phyloP scores from a whole-genome alignment of 2,329 filamentous ascomycete species.

The Aspergillus ruber region DNA sequence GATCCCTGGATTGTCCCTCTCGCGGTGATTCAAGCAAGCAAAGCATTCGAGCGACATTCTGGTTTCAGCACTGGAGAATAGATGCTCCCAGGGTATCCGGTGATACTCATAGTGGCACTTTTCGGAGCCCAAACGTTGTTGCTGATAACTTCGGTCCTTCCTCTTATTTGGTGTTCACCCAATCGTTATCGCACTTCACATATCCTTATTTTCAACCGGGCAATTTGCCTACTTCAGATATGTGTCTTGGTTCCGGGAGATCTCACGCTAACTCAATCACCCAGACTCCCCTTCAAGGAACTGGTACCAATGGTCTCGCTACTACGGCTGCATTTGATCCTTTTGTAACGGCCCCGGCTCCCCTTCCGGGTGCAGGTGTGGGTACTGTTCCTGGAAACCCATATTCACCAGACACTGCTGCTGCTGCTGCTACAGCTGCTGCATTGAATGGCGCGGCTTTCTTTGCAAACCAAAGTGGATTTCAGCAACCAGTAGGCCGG shows the following conservation, averaged over 20 bases:
- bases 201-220: slow-evolving; percentile 1
- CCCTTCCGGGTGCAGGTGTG: slow-evolving; percentile 43
- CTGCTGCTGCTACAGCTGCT: slow-evolving; percentile 11
- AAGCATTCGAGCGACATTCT: too few relatives aligned
- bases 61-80: neutral
- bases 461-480: slow-evolving; percentile 55
- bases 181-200: slow-evolving; percentile 3
- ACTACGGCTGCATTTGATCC: slow-evolving; percentile 54
- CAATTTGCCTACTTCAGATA: slow-evolving; percentile 7
- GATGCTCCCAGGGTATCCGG: neutral
- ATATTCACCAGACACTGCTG: slow-evolving; percentile 65
- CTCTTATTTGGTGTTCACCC: slow-evolving; percentile 4
- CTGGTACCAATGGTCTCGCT: slow-evolving; percentile 48
- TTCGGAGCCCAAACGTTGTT: slow-evolving; percentile 17
- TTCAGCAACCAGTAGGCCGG: slow-evolving; percentile 56
- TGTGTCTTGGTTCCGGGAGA: slow-evolving; percentile 1
- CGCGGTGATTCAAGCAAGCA: too few relatives aligned
- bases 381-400: slow-evolving; percentile 58
- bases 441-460: slow-evolving; percentile 58
- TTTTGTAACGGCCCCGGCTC: slow-evolving; percentile 55
- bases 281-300: slow-evolving; percentile 32
- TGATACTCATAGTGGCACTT: slow-evolving; percentile 6
- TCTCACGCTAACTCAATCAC: slow-evolving; percentile 11
- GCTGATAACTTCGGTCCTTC: slow-evolving; percentile 16
- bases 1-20: too few relatives aligned